Evolutionary conservation across 306 rosid species (phyloP).

Genomic region (Cucurbita pepo): DNA sequence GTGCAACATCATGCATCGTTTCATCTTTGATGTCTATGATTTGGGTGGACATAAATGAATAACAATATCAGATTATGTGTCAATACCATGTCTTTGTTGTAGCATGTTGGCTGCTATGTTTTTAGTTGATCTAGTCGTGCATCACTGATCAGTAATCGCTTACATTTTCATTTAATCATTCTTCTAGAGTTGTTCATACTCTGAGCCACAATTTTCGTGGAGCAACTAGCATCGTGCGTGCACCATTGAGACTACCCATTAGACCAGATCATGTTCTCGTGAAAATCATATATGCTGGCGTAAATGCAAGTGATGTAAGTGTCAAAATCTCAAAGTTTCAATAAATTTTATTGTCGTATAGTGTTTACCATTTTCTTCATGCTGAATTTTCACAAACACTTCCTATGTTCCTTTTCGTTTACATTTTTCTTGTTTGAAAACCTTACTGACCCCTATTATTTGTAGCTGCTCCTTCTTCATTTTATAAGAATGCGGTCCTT

Average conservation of each 20-base stretch:
- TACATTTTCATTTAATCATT: conserved; percentile 7
- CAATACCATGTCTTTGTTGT: not conserved
- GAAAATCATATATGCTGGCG: conserved; percentile 85
- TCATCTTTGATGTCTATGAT: not conserved
- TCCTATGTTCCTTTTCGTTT: not conserved
- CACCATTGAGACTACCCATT: conserved; percentile 61
- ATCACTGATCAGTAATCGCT: conserved; percentile 7
- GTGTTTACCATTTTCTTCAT: not conserved
- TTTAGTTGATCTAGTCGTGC: not conserved
- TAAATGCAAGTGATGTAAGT: conserved; percentile 99
- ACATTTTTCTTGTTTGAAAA: not conserved
- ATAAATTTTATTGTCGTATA: not conserved
- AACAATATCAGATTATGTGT: not conserved
- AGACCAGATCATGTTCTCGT: conserved; percentile 55
- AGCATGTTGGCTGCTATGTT: conserved; percentile 6
- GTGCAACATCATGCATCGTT: not conserved
- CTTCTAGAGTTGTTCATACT: conserved; percentile 76
- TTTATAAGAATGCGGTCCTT: conserved; percentile 4
- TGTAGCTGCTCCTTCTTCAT: not conserved
- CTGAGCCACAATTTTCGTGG: conserved; percentile 72
- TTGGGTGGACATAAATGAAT: not conserved
- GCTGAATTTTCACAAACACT: not conserved
- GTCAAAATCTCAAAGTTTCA: conserved; percentile 12
- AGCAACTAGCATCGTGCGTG: conserved; percentile 52
- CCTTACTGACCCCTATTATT: not conserved